Evolutionary conservation across 345 rosid species (phyloP).

Genomic region (Salix udensis): DNA sequence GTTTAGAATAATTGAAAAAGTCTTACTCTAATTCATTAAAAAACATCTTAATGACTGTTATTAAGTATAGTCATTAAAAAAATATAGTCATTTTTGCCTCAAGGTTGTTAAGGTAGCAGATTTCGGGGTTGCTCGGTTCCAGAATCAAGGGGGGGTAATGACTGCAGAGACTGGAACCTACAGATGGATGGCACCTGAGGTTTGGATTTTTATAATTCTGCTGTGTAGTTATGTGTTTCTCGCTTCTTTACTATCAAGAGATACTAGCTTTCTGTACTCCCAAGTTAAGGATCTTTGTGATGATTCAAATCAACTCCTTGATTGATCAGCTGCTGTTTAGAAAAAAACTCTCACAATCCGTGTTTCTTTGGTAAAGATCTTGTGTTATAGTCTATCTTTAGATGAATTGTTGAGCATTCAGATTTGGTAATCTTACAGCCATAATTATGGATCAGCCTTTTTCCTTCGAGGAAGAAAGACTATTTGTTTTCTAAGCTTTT

Average conservation of each 20-base stretch:
- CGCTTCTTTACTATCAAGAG: background rate
- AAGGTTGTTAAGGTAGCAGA: conserved; percentile 80
- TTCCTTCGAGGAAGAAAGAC: background rate
- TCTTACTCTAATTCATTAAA: background rate
- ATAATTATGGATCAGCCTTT: background rate
- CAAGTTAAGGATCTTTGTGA: conserved; percentile 4
- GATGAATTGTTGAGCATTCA: background rate
- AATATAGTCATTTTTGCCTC: conserved; percentile 16
- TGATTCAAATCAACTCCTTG: background rate
- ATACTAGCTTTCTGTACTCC: background rate
- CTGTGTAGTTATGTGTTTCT: background rate
- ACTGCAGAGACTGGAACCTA: conserved; percentile 84
- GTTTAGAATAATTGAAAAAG: background rate
- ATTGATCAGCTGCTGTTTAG: background rate
- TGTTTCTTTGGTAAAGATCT: background rate
- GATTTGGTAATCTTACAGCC: background rate
- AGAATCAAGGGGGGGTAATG: conserved; percentile 61
- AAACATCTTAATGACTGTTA: background rate
- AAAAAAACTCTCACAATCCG: background rate
- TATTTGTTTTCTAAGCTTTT: background rate
- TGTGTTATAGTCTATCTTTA: background rate
- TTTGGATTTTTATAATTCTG: conserved; percentile 22
- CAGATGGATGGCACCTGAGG: conserved; percentile 94
- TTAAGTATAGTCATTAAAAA: too few species aligned
- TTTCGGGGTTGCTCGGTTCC: conserved; percentile 79